Base-by-base conservation (phyloP, 495 filamentous ascomycete species). In the Entonaema liquescens region DNA sequence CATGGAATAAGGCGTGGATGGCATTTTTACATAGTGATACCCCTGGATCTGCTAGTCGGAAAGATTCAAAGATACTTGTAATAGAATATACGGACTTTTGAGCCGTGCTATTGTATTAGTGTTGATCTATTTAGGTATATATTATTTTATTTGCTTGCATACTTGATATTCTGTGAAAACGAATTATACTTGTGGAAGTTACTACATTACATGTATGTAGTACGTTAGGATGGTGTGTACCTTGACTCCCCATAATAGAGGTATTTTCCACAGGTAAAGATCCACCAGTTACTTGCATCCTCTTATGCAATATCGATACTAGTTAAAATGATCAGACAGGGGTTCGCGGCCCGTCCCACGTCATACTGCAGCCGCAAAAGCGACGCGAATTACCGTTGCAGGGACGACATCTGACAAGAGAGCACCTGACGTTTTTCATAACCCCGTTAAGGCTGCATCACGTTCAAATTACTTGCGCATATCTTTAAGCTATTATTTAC, bases 341-440 rank as follows among this genome's bases (percentile, higher is more conserved):
- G 64, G 59, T 66, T 61, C 53, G 60, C 57, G 55, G 58, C 38
- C 52, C 35, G 57, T 65, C 65, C 56, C 74, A 76, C 74, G 74
- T 76, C 74, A 76, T 76, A 62, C 52, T 66, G 74, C 68, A 76
- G 72, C 29, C 70, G 63, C 59, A 65, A 61, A 61, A 55, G 44
- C 38, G 38, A 74, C 71, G 67, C 67, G 71, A 65, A 55, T 69
- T 33, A 25, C 60, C 17, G 19, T 52, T 73, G 47, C 28, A 63
- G 65, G 52, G 29, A 57, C 38, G 62, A 38, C 62, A 65, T 61
- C 55, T 70, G 56, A 71, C 62, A 53, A 56, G 49, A 71, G 50
- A 67, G 59, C 62, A 62, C 49, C 59, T 60, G 66, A 61, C 47
- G 35, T 60, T 44, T 67, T 15, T 19, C 31, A 35, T 13, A 49